Conservation (phyloP, 2,329 filamentous ascomycete species). For the Kalmusia sp. region DNA sequence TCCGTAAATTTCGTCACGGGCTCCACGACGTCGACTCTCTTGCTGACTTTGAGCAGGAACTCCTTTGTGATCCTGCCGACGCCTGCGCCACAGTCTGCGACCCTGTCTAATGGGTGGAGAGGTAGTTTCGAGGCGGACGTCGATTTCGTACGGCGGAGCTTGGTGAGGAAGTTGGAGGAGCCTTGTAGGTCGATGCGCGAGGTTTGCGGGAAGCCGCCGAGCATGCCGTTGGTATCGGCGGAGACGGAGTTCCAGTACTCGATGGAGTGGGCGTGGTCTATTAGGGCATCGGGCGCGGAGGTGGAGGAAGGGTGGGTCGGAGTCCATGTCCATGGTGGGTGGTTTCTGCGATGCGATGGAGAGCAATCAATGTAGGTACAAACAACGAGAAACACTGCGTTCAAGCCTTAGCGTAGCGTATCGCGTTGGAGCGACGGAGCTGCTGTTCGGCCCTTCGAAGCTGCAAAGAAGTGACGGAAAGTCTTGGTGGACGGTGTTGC, state of each 20-base stretch:
- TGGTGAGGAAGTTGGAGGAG: conserved; percentile 72
- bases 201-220: conserved; percentile 75
- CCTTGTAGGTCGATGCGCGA: conserved; percentile 75
- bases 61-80: conserved; percentile 85
- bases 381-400: no score
- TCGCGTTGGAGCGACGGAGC: no score
- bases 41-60: conserved; percentile 73
- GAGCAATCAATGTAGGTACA: no score
- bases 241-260: conserved; percentile 61
- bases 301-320: conserved; percentile 28
- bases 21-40: conserved; percentile 81
- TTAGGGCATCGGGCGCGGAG: conserved; percentile 49
- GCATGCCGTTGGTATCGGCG: conserved; percentile 74
- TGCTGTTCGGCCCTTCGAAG: no score
- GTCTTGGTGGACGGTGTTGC: no score
- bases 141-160: conserved; percentile 56
- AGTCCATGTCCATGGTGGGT: conserved; percentile 30
- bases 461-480: no score
- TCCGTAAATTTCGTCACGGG: conserved; percentile 83
- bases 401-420: no score
- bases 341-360: neutral
- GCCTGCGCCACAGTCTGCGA: conserved; percentile 69
- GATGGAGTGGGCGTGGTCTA: conserved; percentile 52
- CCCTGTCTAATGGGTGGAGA: conserved; percentile 47
- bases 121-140: conserved; percentile 25